phyloP scores from a whole-genome alignment of 495 filamentous ascomycete genomes.

The Paragyromitra xinjiangensis region DNA sequence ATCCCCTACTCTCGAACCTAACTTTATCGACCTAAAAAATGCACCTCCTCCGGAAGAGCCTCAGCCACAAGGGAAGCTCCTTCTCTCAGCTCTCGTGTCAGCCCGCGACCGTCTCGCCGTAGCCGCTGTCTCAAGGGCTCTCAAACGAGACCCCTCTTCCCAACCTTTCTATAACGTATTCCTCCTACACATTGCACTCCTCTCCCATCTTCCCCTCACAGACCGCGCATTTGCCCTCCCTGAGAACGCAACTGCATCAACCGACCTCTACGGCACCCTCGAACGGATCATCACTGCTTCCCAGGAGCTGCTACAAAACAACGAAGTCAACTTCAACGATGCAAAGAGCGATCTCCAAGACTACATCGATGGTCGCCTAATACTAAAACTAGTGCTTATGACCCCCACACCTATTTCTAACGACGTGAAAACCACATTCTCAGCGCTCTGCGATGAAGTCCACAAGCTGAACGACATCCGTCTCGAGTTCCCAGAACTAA shows the following conservation, averaged over 20 bases:
- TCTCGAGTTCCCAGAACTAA: conserved; percentile 29
- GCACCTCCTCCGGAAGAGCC: conserved; percentile 2
- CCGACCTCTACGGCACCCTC: conserved; percentile 22
- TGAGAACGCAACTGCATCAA: conserved; percentile 5
- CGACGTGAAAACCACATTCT: conserved; percentile 26
- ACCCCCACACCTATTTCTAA: conserved; percentile 32
- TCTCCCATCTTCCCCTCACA: conserved; percentile 38
- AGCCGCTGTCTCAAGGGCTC: conserved; percentile 29
- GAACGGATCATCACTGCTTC: conserved; percentile 26
- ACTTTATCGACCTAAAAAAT: conserved; percentile 16
- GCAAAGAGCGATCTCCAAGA: conserved; percentile 33
- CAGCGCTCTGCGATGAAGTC: conserved; percentile 21
- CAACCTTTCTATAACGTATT: conserved; percentile 33
- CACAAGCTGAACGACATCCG: conserved; percentile 12
- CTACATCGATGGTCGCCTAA: conserved; percentile 44
- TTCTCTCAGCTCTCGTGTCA: conserved; percentile 26
- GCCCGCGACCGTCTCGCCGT: conserved; percentile 44
- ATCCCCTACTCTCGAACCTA: conserved; percentile 23
- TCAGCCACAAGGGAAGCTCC: neutral
- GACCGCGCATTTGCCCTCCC: conserved; percentile 44
- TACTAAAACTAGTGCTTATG: conserved; percentile 39
- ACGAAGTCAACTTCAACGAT: conserved; percentile 28
- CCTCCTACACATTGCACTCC: conserved; percentile 40
- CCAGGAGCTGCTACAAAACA: conserved; percentile 15
- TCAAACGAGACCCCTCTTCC: conserved; percentile 25